Evolutionary conservation across 1,284 basidiomycete species (phyloP), one percentile per base, ranked within the genome.

Genomic region (Puccinia triticina): DNA sequence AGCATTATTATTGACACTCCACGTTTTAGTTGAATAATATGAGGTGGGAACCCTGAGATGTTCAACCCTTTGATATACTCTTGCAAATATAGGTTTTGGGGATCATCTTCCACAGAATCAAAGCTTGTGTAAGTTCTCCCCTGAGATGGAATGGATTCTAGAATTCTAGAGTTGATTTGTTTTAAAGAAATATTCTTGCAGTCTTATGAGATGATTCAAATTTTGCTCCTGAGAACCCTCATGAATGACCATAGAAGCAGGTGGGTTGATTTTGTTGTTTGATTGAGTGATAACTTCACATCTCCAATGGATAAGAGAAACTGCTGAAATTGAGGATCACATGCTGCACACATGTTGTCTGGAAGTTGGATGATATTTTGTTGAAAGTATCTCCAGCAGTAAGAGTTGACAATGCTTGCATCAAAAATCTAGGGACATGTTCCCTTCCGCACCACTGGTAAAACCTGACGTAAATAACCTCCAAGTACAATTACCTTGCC

Each of bases 131-230:
- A n/a, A n/a, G n/a, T n/a, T n/a, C n/a, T n/a, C n/a, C n/a, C n/a
- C n/a, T n/a, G n/a, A n/a, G n/a, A n/a, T n/a, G n/a, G n/a, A n/a
- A n/a, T n/a, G n/a, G n/a, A n/a, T n/a, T n/a, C n/a, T n/a, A n/a
- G n/a, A n/a, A n/a, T n/a, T n/a, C n/a, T n/a, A n/a, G n/a, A n/a
- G n/a, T n/a, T n/a, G n/a, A n/a, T n/a, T n/a, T n/a, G n/a, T n/a
- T n/a, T n/a, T n/a, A n/a, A n/a, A n/a, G n/a, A n/a, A n/a, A n/a
- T n/a, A n/a, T n/a, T n/a, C n/a, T n/a, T n/a, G n/a, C n/a, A n/a
- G n/a, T n/a, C n/a, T n/a, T n/a, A 57, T 57, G 55, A 57, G 55
- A 57, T 57, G 55, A 57, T 57, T n/a, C 55, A 57, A 57, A 26
- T 26, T 29, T 57, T 57, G 2, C 26, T 57, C n/a, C 21, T 57